These are phyloP conservation scores for Termitomyces sp. DNA, from an alignment of 768 basidiomycete genomes.

Conservation along the genomic window DNA sequence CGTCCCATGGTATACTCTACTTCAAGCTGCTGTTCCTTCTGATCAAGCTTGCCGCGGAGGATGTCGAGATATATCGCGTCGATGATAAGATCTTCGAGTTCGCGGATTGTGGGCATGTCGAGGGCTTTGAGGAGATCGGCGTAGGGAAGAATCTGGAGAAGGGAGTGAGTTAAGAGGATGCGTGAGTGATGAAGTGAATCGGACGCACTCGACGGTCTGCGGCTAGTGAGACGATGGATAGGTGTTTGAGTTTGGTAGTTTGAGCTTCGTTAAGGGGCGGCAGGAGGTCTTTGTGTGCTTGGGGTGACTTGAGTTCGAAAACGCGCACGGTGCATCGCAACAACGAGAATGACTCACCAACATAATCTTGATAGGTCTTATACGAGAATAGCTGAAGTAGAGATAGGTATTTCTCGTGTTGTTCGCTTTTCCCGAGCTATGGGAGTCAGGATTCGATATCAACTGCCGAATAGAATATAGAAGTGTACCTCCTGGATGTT, in stretches of 20 bases:
- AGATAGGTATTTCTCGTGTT: constrained; percentile 55
- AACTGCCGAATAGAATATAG: background rate
- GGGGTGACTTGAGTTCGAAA: background rate
- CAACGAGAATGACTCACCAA: constrained; percentile 42
- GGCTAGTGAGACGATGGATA: constrained; percentile 86
- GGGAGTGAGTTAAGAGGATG: background rate
- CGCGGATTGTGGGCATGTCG: constrained; percentile 75
- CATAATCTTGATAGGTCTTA: constrained; percentile 81
- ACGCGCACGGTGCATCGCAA: background rate
- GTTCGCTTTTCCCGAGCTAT: constrained; percentile 67
- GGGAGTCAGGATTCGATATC: background rate
- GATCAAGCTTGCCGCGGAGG: constrained; percentile 89
- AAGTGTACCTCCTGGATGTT: constrained; percentile 76
- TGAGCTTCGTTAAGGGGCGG: constrained; percentile 73
- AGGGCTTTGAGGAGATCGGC: constrained; percentile 64
- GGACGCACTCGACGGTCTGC: constrained; percentile 66
- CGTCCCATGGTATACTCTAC: constrained; percentile 92
- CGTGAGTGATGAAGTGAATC: background rate
- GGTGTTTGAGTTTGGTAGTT: constrained; percentile 85
- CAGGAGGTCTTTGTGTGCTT: constrained; percentile 63
- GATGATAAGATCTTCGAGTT: constrained; percentile 95
- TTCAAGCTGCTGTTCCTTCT: constrained; percentile 85
- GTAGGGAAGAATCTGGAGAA: constrained; percentile 75
- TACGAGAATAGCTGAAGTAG: constrained; percentile 89
- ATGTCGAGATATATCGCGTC: constrained; percentile 93